These are phyloP conservation scores for Boehmeria nivea DNA, from an alignment of 306 rosid genomes.

Conservation along the genomic window DNA sequence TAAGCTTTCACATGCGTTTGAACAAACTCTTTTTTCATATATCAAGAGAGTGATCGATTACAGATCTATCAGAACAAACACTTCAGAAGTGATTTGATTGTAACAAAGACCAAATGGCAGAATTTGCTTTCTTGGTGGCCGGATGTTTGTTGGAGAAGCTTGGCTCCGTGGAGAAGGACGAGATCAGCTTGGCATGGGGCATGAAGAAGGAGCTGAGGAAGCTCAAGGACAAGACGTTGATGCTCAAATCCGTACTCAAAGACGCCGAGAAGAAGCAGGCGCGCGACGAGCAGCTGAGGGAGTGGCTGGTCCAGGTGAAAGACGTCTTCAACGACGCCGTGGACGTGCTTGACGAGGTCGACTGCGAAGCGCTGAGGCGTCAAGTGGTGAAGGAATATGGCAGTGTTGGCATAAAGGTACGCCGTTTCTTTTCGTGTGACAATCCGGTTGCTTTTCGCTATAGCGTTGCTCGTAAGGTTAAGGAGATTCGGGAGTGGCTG, in stretches of 20 bases:
- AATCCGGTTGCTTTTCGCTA: slow-evolving; percentile 12
- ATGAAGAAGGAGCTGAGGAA: slow-evolving; percentile 5
- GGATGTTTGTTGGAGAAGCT: not conserved
- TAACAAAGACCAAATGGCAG: too few relatives aligned
- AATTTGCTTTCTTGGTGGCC: too few relatives aligned
- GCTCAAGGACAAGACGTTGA: not conserved
- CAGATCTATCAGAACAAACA: too few relatives aligned
- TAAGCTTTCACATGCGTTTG: too few relatives aligned
- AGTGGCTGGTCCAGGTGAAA: slow-evolving; percentile 14
- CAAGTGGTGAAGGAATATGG: not conserved
- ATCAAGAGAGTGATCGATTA: too few relatives aligned
- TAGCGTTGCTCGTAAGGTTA: slow-evolving; percentile 7
- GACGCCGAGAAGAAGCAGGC: slow-evolving; percentile 23
- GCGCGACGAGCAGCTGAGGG: not conserved
- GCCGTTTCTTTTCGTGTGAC: slow-evolving; percentile 8
- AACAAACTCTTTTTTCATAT: too few relatives aligned
- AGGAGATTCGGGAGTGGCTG: slow-evolving; percentile 3
- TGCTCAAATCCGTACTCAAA: slow-evolving; percentile 2
- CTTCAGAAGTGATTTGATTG: too few relatives aligned
- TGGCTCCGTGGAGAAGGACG: not conserved
- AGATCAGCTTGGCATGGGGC: slow-evolving; percentile 13
- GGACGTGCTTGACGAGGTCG: slow-evolving; percentile 16
- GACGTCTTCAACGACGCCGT: slow-evolving; percentile 7
- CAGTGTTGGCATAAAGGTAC: slow-evolving; percentile 8
- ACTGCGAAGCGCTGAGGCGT: slow-evolving; percentile 6